phyloP scores from a whole-genome alignment of 2,329 filamentous ascomycete species.

The Atkinsonella texensis region DNA sequence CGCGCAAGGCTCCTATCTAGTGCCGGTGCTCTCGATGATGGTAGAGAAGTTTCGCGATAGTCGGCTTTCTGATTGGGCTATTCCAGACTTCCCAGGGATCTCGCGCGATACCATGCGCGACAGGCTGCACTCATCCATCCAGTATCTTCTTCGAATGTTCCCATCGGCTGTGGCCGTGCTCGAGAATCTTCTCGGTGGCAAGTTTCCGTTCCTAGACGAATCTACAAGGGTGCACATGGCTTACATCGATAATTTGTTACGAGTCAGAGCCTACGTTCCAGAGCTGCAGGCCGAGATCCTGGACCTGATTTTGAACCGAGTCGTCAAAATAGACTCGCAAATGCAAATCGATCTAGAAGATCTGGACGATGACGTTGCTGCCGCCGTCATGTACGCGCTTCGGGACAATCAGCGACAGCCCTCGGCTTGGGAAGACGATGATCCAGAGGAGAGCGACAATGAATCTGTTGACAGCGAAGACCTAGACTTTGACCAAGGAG shows the following conservation, averaged over 20 bases:
- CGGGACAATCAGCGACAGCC: conserved; percentile 15
- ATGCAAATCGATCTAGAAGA: conserved; percentile 92
- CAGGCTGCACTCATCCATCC: conserved; percentile 64
- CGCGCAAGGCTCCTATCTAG: conserved; percentile 69
- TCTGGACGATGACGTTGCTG: conserved; percentile 75
- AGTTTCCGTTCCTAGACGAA: conserved; percentile 69
- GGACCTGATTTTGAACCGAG: conserved; percentile 68
- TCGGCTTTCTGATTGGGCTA: conserved; percentile 31
- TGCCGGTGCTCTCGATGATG: conserved; percentile 64
- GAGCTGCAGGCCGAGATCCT: conserved; percentile 70
- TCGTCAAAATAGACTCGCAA: conserved; percentile 91
- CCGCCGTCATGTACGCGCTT: conserved; percentile 50
- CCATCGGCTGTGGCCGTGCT: conserved; percentile 66
- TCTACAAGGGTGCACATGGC: conserved; percentile 67
- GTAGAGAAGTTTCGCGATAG: conserved; percentile 60
- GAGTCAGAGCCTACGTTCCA: conserved; percentile 64
- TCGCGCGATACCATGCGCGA: conserved; percentile 53
- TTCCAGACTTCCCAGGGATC: conserved; percentile 45
- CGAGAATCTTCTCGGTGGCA: conserved; percentile 50
- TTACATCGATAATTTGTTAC: conserved; percentile 79
- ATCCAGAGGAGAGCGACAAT: conserved; percentile 50
- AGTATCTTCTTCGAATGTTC: conserved; percentile 66
- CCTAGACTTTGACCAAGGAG: conserved; percentile 50
- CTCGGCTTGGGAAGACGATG: conserved; percentile 35
- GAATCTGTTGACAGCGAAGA: conserved; percentile 64